Evolutionary conservation across 2,329 filamentous ascomycete species (phyloP), one percentile per base, ranked within the genome.

Genomic region (Nothophaeocryptopus gaeumannii): DNA sequence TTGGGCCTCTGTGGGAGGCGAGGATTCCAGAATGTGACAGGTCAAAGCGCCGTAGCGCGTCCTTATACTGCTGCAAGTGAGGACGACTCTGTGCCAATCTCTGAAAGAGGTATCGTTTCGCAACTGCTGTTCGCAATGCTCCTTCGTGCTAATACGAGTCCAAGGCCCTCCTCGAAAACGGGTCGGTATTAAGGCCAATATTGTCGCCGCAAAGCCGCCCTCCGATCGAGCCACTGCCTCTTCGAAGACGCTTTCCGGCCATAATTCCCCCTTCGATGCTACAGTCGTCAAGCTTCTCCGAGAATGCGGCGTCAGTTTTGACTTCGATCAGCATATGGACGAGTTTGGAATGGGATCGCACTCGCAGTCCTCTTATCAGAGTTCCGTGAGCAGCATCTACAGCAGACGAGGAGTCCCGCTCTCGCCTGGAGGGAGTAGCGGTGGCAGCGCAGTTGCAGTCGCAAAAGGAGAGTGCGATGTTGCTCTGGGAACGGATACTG

Each of bases 311-410:
- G 83, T 82, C 5, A 68, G 78, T 5, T 68, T 92, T 2, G 77
- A 84, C 1, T 96, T 96, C 70, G 48, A 47, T 20, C 91, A 89
- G 2, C 96, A 95, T 67, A 83, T 97, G 76, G 93, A 97, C 71
- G 93, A 95, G 67, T 96, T 96, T 67, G 90, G 91, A 26, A 96
- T 96, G 91, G 90, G 90, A 2, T 95, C 89, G 8, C 85, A 96
- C 65, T 86, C 84, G 1, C 78, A 77, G 14, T 73, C 85, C 62
- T 90, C 89, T 1, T 71, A 76, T 47, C 82, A 84, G 60, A 88
- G 87, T 1, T 67, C 81, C 1, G 86, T 92, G 4, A 73, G 67
- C 45, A 83, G 79, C 54, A 74, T 71, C 7, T 68, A 74, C 45
- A 72, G 64, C 20, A 55, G 63, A 35, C 47, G 58, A 13, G 64